A percentile compares a stretch with the other conserved stretches of the same genome.
These are phyloP conservation scores for Zancudomyces culisetae DNA, from an alignment of 371 early-diverging fungal species.

Conservation along the genomic window DNA sequence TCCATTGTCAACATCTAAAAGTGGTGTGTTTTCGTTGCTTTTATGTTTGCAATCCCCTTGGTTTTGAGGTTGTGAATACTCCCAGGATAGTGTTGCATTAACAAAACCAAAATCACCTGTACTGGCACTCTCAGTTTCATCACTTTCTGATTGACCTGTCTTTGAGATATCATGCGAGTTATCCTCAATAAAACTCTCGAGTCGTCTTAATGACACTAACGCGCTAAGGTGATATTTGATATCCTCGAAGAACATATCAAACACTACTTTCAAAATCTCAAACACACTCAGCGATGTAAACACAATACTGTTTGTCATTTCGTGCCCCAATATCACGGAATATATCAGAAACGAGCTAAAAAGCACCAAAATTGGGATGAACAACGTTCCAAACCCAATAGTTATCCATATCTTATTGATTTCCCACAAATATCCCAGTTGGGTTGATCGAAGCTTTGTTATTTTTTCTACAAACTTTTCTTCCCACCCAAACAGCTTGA, in stretches of 20 bases:
- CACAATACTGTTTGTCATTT: constrained; percentile 37
- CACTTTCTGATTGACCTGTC: constrained; percentile 4
- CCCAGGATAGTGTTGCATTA: constrained; percentile 18
- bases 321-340: constrained; percentile 34
- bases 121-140: neutral
- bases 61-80: neutral
- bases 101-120: constrained; percentile 11
- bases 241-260: constrained; percentile 48
- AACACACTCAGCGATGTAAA: constrained; percentile 44
- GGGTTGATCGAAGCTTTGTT: constrained; percentile 13
- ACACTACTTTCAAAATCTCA: constrained; percentile 37
- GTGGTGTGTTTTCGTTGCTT: neutral
- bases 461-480: constrained; percentile 29
- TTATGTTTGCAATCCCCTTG: neutral
- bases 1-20: neutral
- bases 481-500: constrained; percentile 73
- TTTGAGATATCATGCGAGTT: constrained; percentile 16
- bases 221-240: constrained; percentile 42
- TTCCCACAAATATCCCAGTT: constrained; percentile 24
- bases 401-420: constrained; percentile 21
- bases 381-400: neutral
- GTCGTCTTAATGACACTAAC: constrained; percentile 51
- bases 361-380: constrained; percentile 35
- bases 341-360: constrained; percentile 42
- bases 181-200: constrained; percentile 55